Percentiles rank a stretch among this genome's conserved stretches.
These are phyloP conservation scores for Schizosaccharomyces octosporus DNA, from an alignment of 805 yeast species.

Conservation along the genomic window DNA sequence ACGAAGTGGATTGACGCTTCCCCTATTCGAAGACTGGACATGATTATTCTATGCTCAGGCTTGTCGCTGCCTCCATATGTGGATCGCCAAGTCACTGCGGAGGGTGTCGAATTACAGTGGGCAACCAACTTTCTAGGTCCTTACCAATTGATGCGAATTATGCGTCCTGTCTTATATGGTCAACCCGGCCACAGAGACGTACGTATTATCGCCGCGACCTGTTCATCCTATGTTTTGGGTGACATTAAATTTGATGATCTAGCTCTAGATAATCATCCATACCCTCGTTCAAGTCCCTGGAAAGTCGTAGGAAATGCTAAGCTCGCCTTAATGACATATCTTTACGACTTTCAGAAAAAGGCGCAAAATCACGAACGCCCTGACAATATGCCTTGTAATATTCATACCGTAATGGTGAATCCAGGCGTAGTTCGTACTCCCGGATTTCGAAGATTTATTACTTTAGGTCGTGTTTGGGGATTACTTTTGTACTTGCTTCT, in stretches of 20 bases:
- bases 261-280: constrained; percentile 35
- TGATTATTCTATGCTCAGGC: constrained; percentile 69
- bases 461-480: constrained; percentile 45
- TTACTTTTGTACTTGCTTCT: constrained; percentile 37
- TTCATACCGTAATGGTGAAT: constrained; percentile 50
- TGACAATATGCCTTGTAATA: constrained; percentile 42
- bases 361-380: constrained; percentile 34
- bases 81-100: constrained; percentile 40
- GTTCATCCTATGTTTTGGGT: constrained; percentile 39
- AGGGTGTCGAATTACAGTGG: constrained; percentile 70
- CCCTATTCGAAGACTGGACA: constrained; percentile 80
- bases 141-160: constrained; percentile 50
- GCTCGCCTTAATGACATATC: constrained; percentile 47
- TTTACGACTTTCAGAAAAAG: constrained; percentile 51
- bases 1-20: constrained; percentile 79
- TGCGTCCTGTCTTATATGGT: constrained; percentile 60
- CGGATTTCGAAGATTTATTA: constrained; percentile 49
- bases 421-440: constrained; percentile 87
- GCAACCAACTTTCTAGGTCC: constrained; percentile 66
- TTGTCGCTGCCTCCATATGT: constrained; percentile 48
- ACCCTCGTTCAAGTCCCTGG: constrained; percentile 44
- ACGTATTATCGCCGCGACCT: constrained; percentile 51
- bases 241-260: constrained; percentile 28
- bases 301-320: constrained; percentile 62
- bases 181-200: constrained; percentile 94